phyloP scores from a whole-genome alignment of 2,329 filamentous ascomycete species.

The Fusarium guadeloupense region DNA sequence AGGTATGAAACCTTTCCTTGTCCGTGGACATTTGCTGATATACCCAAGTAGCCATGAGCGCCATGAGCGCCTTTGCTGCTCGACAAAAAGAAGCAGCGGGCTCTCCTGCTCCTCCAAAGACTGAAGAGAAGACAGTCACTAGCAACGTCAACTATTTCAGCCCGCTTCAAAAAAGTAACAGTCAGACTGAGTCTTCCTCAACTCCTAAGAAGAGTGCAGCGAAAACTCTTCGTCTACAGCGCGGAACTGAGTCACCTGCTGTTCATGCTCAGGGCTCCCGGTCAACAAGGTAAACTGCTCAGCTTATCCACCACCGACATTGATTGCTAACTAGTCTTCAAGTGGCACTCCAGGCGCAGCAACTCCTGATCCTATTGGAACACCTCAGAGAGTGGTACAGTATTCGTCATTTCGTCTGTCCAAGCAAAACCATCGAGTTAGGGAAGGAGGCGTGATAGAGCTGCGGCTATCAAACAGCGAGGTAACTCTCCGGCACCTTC shows the following conservation, averaged over 20 bases:
- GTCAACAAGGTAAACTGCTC: constrained; percentile 25
- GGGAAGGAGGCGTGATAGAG: constrained; percentile 51
- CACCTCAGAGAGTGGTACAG: constrained; percentile 36
- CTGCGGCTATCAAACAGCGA: constrained; percentile 60
- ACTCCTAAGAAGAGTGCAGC: constrained; percentile 32
- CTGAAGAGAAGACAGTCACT: constrained; percentile 30
- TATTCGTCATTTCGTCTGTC: constrained; percentile 59
- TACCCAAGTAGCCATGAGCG: constrained; percentile 42
- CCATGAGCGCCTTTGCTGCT: constrained; percentile 52
- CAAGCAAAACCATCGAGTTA: constrained; percentile 55
- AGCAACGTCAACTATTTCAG: constrained; percentile 45
- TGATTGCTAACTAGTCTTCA: constrained; percentile 6
- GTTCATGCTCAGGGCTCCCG: constrained; percentile 12
- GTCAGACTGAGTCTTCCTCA: constrained; percentile 8
- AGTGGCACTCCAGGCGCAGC: constrained; percentile 3
- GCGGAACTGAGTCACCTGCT: constrained; percentile 16
- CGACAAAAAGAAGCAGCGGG: constrained; percentile 41
- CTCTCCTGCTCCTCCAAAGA: constrained; percentile 15
- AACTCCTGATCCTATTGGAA: constrained; percentile 2
- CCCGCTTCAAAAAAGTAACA: constrained; percentile 36
- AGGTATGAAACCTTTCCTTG: too few species aligned
- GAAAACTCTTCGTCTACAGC: constrained; percentile 20
- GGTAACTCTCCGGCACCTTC: constrained; percentile 46
- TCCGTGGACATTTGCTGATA: not conserved
- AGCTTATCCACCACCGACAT: not conserved